Evolutionary conservation across 2,329 filamentous ascomycete species (phyloP), one percentile per base, ranked within the genome.

Genomic region (Metarhizium sp.): DNA sequence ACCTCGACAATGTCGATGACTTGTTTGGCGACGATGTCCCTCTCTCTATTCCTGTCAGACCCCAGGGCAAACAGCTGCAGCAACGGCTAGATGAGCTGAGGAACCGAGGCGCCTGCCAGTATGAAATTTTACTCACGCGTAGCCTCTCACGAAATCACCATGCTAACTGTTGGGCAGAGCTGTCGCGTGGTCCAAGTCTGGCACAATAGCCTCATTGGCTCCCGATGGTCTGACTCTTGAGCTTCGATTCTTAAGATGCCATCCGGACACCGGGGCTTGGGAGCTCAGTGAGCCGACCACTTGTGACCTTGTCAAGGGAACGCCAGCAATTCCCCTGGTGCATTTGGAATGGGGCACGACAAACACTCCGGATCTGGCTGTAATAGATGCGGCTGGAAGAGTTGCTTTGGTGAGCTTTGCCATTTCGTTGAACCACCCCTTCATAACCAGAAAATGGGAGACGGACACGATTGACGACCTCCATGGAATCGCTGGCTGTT

Each of bases 101-200:
- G 60, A 75, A 79, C 56, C 81, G 81, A 57, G 90, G 90, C 16
- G 94, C 88, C 68, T 90, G 86, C 76, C 87, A 91, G 90, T 94
- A 82, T 73, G 85, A n/a, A 40, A 25, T 11, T 30, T 40, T 18
- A 25, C 16, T 34, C n/a, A 6, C 48, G 30, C 18, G 34, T 25
- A 20, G 4, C 51, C 4, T 32, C 43, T 32, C 8, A 18, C 20
- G 16, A 34, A 13, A 36, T 10, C 49, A 6, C 34, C 25, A 8
- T 20, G 29, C 55, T 57, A 57, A 54, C 40, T 6, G 6, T 50
- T 50, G 49, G 50, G 48, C 62, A 95, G 91, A 67, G 84, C 83
- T 60, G 80, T 96, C 54, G 85, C 88, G 34, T 97, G 92, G 92
- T 96, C 92, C 11, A 91, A 86, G 63, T 81, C 84, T 58, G 92